Percentiles rank a stretch among this genome's conserved stretches.
phyloP scores from a whole-genome alignment of 768 basidiomycete species.

The Clitopilus hobsonii region DNA sequence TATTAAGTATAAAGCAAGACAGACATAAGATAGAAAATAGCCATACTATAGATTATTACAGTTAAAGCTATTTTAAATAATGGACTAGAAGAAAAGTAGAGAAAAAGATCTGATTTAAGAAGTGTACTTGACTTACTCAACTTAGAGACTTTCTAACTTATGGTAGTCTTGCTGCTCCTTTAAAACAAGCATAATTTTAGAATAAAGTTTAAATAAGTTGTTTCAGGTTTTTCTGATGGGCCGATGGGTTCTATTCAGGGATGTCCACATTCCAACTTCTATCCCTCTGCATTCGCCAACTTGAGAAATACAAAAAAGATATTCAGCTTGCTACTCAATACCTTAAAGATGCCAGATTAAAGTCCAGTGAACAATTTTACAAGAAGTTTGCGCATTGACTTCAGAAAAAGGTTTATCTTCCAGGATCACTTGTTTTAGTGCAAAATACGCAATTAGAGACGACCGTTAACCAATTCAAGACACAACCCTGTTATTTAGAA shows the following conservation, averaged over 20 bases:
- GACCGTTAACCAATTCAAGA: constrained; percentile 14
- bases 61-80: too few relatives aligned
- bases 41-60: too few relatives aligned
- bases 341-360: constrained; percentile 4
- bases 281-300: constrained; percentile 6
- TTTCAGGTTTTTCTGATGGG: too few relatives aligned
- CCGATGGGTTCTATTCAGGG: background rate
- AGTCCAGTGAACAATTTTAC: constrained; percentile 8
- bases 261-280: constrained; percentile 11
- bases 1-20: too few relatives aligned
- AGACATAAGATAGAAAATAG: too few relatives aligned
- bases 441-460: constrained; percentile 17
- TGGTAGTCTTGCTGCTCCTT: too few relatives aligned
- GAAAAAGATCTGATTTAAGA: too few relatives aligned
- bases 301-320: constrained; percentile 13
- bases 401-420: constrained; percentile 8
- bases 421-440: constrained; percentile 17
- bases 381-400: constrained; percentile 3
- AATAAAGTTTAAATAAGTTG: too few relatives aligned
- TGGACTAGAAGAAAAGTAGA: too few relatives aligned
- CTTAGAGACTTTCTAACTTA: too few relatives aligned
- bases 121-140: too few relatives aligned
- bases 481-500: constrained; percentile 21
- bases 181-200: too few relatives aligned
- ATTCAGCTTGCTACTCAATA: constrained; percentile 4